Evolutionary conservation across 805 yeast species (phyloP), one percentile per base, ranked within the genome.

Genomic region (Saturnispora besseyi): DNA sequence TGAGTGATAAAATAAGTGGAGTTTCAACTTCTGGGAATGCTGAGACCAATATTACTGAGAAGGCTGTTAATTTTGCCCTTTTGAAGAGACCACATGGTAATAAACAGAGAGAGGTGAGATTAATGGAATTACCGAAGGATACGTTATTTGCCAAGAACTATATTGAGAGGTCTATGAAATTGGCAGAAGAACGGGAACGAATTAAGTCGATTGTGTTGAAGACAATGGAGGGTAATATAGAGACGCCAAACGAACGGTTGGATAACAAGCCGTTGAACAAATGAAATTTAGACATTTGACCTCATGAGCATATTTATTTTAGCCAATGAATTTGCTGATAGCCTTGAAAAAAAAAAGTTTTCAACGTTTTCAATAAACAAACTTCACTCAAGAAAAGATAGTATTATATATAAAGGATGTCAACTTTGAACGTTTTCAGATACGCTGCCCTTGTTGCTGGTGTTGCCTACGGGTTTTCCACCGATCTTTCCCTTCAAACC

Each of bases 371-470:
- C n/a, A 12, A 24, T 22, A 12, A 15, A 36, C 40, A 33, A 18
- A 15, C 13, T 33, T 34, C 40, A 18, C 24, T 36, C 21, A 36
- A 36, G 28, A 18, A 36, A 36, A 36, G 40, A 36, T 6, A 7
- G 21, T 36, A 26, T 26, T 26, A 26, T 26, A 26, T 26, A 26
- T 5, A 26, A 8, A 26, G 9, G 29, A 26, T 26, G 29, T 31
- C 46, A 22, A 42, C 42, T 13, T 29, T 33, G 41, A 53, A 85
- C 84, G 89, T 90, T 64, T 79, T 90, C 65, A 87, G 98, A 82
- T 91, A 93, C 82, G 75, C 95, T 59, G 84, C 95, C 49, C 78
- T 91, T 59, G 91, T 86, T 49, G 79, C 87, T 59, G 99, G 99
- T 69, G 74, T 90, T 52, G 76, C 79, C 54, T 87, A 87, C 72